Percentiles rank a stretch among this genome's conserved stretches.
These are phyloP conservation scores for Fusarium falciforme DNA, from an alignment of 2,329 filamentous ascomycete genomes.

Conservation along the genomic window DNA sequence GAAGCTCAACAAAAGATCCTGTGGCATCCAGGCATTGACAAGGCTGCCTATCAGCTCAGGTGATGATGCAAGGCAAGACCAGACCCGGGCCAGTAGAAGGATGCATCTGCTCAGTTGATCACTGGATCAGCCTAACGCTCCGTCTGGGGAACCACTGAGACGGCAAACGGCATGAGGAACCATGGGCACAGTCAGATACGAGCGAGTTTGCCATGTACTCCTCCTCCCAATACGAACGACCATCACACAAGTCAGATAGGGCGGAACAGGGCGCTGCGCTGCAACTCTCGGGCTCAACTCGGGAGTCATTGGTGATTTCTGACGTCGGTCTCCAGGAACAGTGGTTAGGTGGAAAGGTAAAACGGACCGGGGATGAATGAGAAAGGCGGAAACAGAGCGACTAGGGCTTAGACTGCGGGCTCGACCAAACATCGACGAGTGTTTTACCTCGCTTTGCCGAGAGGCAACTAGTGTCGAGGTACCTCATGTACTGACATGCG, in stretches of 20 bases:
- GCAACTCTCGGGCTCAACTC: slow-evolving; percentile 11
- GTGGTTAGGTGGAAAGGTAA: slow-evolving; percentile 6
- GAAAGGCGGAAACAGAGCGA: slow-evolving; percentile 22
- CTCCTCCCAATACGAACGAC: slow-evolving; percentile 18
- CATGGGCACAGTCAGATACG: slow-evolving; percentile 27
- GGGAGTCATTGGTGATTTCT: slow-evolving; percentile 6
- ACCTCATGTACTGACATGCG: slow-evolving; percentile 13
- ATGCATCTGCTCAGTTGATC: slow-evolving; percentile 24
- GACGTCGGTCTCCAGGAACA: slow-evolving; percentile 15
- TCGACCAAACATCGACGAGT: slow-evolving; percentile 16
- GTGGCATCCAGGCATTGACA: slow-evolving; percentile 20
- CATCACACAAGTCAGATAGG: slow-evolving; percentile 16
- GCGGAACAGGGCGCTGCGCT: slow-evolving; percentile 5
- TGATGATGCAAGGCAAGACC: slow-evolving; percentile 25
- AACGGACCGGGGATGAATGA: slow-evolving; percentile 16
- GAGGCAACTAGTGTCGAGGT: slow-evolving; percentile 29
- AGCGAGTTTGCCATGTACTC: slow-evolving; percentile 26
- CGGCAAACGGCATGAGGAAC: slow-evolving; percentile 31
- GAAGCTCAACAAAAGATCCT: slow-evolving; percentile 37
- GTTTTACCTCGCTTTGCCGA: slow-evolving; percentile 11
- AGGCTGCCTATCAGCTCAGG: slow-evolving; percentile 29
- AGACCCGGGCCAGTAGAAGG: slow-evolving; percentile 5
- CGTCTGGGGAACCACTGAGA: slow-evolving; percentile 22
- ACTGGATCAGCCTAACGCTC: slow-evolving; percentile 23
- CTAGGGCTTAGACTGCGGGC: slow-evolving; percentile 24